Evolutionary conservation across 257 asterid genomes (phyloP).

Genomic region (Echites panduratus): DNA sequence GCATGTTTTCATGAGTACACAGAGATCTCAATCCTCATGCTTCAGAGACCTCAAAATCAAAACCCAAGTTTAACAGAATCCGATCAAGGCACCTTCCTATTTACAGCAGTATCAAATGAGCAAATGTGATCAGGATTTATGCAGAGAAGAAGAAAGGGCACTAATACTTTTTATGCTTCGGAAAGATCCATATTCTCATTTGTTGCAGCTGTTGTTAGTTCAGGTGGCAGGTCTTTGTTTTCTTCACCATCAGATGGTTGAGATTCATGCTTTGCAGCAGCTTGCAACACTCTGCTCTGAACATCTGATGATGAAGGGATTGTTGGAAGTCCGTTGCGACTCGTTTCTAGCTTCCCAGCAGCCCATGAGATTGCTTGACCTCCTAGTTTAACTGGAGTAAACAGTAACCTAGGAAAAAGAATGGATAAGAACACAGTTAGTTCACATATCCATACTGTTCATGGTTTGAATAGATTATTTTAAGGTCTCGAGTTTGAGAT

Average conservation of each 20-base stretch:
- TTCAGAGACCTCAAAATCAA: background rate
- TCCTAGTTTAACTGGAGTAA: constrained; percentile 62
- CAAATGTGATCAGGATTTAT: background rate
- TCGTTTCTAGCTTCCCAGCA: constrained; percentile 56
- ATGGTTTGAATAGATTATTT: no score
- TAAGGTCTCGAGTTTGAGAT: no score
- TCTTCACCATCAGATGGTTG: constrained; percentile 54
- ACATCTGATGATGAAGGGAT: constrained; percentile 83
- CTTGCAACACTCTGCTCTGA: constrained; percentile 83
- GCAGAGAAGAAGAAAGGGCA: background rate
- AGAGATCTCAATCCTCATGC: background rate
- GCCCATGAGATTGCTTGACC: constrained; percentile 74
- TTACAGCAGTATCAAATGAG: background rate
- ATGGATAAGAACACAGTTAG: background rate
- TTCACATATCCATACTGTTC: no score
- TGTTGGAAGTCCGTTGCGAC: constrained; percentile 73
- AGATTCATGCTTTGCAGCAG: constrained; percentile 94
- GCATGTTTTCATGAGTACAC: background rate
- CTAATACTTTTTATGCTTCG: constrained; percentile 44
- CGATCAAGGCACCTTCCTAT: background rate
- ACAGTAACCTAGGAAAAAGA: constrained; percentile 39
- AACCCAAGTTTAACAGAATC: background rate
- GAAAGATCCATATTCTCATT: constrained; percentile 54
- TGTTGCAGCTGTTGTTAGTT: constrained; percentile 24
- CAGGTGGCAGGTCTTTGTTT: constrained; percentile 37